These are phyloP conservation scores for Cutaneotrichosporon spelunceum DNA, from an alignment of 1,284 basidiomycete genomes.

Conservation along the genomic window DNA sequence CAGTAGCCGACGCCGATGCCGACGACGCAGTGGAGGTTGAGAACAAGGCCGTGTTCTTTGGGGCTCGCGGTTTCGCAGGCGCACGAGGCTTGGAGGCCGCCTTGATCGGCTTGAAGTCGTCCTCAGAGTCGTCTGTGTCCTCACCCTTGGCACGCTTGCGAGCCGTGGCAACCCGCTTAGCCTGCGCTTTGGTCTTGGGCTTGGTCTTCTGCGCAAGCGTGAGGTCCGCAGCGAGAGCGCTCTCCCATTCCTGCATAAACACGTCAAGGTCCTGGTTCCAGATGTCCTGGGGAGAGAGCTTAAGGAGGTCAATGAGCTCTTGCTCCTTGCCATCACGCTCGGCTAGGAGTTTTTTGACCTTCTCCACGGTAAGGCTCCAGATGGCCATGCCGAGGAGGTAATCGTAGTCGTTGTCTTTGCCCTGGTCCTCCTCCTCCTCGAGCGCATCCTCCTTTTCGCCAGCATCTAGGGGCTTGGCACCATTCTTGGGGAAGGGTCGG, in stretches of 20 bases:
- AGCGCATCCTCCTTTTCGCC: constrained; percentile 67
- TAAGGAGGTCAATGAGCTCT: constrained; percentile 75
- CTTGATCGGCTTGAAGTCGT: constrained; percentile 70
- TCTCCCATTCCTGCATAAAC: constrained; percentile 82
- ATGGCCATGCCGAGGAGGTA: constrained; percentile 95
- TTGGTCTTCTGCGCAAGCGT: constrained; percentile 63
- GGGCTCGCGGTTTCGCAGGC: constrained; percentile 36
- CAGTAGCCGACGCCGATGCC: constrained; percentile 5
- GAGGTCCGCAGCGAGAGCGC: constrained; percentile 59
- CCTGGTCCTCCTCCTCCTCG: constrained; percentile 57
- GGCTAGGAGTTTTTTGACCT: constrained; percentile 79
- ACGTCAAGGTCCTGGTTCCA: constrained; percentile 88
- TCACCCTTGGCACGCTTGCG: constrained; percentile 56
- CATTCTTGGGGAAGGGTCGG: constrained; percentile 70
- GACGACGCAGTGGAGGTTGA: constrained; percentile 9
- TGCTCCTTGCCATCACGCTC: constrained; percentile 79
- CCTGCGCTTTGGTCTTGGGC: constrained; percentile 60
- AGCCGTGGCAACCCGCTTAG: constrained; percentile 61
- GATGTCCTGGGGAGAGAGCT: constrained; percentile 74
- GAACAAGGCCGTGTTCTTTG: constrained; percentile 27
- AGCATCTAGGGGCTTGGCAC: constrained; percentile 64
- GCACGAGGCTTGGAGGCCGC: constrained; percentile 53
- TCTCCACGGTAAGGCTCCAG: constrained; percentile 90
- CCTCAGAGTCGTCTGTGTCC: constrained; percentile 60
- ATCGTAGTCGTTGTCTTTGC: constrained; percentile 72